A percentile compares a stretch with the other conserved stretches of the same genome.
Evolutionary conservation across 257 asterid genomes (phyloP).

Genomic region (Solanum peruvianum): DNA sequence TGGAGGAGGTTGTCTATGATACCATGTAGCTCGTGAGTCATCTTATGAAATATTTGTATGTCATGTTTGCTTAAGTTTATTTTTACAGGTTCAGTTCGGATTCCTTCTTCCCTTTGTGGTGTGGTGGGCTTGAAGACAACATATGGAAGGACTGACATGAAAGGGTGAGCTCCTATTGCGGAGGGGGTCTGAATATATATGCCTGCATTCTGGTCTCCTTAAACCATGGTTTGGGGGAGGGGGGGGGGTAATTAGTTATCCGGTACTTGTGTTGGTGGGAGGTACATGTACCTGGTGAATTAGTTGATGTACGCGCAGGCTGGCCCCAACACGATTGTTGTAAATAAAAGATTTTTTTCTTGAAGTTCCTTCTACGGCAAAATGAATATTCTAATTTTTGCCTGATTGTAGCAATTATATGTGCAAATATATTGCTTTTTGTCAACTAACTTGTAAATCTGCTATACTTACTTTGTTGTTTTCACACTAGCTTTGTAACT

Average conservation of each 20-base stretch:
- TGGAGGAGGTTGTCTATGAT: constrained; percentile 82
- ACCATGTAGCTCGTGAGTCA: constrained; percentile 8
- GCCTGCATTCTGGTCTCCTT: background rate
- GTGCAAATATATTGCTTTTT: background rate
- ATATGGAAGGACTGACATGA: constrained; percentile 73
- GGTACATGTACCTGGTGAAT: background rate
- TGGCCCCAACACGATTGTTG: background rate
- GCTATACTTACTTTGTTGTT: background rate
- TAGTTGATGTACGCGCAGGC: background rate
- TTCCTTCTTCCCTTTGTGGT: constrained; percentile 95
- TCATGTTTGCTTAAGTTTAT: constrained; percentile 4
- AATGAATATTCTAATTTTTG: too few species aligned
- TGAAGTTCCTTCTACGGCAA: background rate
- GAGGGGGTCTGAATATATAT: background rate
- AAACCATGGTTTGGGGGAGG: background rate
- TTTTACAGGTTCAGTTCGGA: constrained; percentile 79
- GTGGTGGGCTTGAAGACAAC: constrained; percentile 92
- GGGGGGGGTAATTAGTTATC: background rate
- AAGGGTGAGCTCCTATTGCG: constrained; percentile 41
- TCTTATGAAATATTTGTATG: background rate
- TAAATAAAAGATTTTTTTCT: background rate
- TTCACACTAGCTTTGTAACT: background rate
- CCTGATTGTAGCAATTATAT: background rate
- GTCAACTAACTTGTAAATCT: background rate
- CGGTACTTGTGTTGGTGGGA: background rate